Base-by-base conservation (phyloP, 2,329 filamentous ascomycete species). In the Orbilia quercus region DNA sequence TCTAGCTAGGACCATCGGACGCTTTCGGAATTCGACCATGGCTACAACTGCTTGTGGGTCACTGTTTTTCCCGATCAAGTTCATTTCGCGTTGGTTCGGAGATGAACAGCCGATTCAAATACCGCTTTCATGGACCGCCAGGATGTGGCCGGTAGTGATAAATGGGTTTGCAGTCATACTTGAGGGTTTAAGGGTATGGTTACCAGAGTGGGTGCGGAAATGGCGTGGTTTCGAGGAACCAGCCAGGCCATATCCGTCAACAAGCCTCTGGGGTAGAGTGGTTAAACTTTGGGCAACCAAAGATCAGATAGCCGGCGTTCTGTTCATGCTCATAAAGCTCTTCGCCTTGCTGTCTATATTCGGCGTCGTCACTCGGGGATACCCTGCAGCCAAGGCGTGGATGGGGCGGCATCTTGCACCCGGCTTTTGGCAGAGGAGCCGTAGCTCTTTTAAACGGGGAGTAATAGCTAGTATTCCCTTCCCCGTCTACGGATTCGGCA, bases 271-370 rank as follows among this genome's bases (percentile, higher is more conserved):
- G 28, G 28, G 28, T 31, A 4, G 28, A 5, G 4, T 31, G 9
- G 28, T 31, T 31, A 31, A 31, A 9, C 28, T 31, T 31, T 31
- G 28, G 28, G 9, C n/a, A 4, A 12, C 12, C 4, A 40, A 53
- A 22, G 42, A 54, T 18, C 20, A 25, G 11, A 4, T 47, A 53
- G 16, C 18, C 28, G 25, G 38, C 20, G 6, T 62, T 25, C 55
- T 55, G 12, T 54, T 54, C 12, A 45, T 28, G n/a, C 7, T 62
- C 1, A 2, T 45, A 18, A 48, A 62, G 22, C 51, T 59, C 42
- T 22, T 59, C 22, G 23, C 54, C 3, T 23, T 70, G 9, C 50
- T 53, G 2, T 18, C 31, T 1, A 48, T 70, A 16, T 70, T 62
- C 9, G 40, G 14, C n/a, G 38, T 38, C 5, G 7, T 28, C 42